phyloP scores from a whole-genome alignment of 306 rosid genomes.

The Glycine tomentella region DNA sequence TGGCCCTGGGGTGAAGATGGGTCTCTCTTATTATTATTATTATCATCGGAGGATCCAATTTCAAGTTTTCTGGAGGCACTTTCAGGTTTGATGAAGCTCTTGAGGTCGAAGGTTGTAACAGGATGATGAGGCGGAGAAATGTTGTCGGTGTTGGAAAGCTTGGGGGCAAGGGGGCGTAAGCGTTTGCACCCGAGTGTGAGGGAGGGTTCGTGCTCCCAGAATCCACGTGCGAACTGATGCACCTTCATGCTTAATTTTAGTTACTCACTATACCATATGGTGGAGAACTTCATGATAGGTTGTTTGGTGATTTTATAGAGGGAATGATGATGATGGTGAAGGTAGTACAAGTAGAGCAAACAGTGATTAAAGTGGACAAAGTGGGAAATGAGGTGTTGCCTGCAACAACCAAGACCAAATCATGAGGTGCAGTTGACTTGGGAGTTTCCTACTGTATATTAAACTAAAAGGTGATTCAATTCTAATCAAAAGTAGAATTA shows the following conservation, averaged over 20 bases:
- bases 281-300: conserved; percentile 50
- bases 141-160: conserved; percentile 49
- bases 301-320: conserved; percentile 53
- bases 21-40: conserved; percentile 57
- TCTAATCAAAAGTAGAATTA: conserved; percentile 20
- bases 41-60: conserved; percentile 47
- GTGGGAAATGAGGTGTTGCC: conserved; percentile 90
- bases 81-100: conserved; percentile 84
- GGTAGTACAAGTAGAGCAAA: conserved; percentile 13
- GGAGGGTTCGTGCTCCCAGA: conserved; percentile 88
- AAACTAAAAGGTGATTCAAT: conserved; percentile 27
- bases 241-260: conserved; percentile 74
- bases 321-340: conserved; percentile 13
- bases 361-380: conserved; percentile 30
- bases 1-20: conserved; percentile 55
- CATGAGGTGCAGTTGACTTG: conserved; percentile 96
- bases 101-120: conserved; percentile 71
- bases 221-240: conserved; percentile 91
- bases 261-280: conserved; percentile 52
- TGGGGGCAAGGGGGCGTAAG: conserved; percentile 94
- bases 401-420: conserved; percentile 83
- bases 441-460: conserved; percentile 48
- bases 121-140: background rate
- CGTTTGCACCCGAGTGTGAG: conserved; percentile 89
- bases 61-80: conserved; percentile 62